Conservation (phyloP, 1,284 basidiomycete genomes). For the Ceratobasidium sp. region DNA sequence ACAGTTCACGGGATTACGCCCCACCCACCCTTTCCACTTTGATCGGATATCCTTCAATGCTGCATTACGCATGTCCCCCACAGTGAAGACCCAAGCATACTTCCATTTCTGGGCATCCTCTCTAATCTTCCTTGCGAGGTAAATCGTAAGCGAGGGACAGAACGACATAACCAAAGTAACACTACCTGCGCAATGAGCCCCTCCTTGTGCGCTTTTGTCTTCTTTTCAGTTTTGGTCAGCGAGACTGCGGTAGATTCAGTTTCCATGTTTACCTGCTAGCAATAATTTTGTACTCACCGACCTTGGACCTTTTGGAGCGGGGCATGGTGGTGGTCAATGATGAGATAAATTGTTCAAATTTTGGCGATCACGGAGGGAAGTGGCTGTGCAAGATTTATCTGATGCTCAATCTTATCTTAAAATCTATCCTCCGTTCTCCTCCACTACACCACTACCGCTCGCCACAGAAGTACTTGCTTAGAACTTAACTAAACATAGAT, state of each 20-base stretch:
- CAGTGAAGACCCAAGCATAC: conserved; percentile 95
- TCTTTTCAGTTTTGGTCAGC: conserved; percentile 60
- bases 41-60: conserved; percentile 93
- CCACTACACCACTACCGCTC: conserved; percentile 22
- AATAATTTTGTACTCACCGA: conserved; percentile 64
- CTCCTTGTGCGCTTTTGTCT: conserved; percentile 77
- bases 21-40: conserved; percentile 89
- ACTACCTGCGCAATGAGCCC: conserved; percentile 82
- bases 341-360: conserved; percentile 32
- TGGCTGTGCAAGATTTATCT: conserved; percentile 34
- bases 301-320: conserved; percentile 85
- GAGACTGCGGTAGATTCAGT: conserved; percentile 36
- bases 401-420: conserved; percentile 25
- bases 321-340: conserved; percentile 69
- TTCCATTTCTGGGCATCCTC: conserved; percentile 85
- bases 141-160: conserved; percentile 20
- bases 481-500: neutral
- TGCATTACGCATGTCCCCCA: conserved; percentile 94
- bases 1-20: conserved; percentile 1
- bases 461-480: neutral
- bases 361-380: conserved; percentile 35
- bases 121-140: conserved; percentile 66
- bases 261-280: neutral
- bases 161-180: neutral
- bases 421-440: conserved; percentile 33